Percentiles rank a stretch among this genome's conserved stretches.
Evolutionary conservation across 306 rosid genomes (phyloP).

Genomic region (Lupinus albus): DNA sequence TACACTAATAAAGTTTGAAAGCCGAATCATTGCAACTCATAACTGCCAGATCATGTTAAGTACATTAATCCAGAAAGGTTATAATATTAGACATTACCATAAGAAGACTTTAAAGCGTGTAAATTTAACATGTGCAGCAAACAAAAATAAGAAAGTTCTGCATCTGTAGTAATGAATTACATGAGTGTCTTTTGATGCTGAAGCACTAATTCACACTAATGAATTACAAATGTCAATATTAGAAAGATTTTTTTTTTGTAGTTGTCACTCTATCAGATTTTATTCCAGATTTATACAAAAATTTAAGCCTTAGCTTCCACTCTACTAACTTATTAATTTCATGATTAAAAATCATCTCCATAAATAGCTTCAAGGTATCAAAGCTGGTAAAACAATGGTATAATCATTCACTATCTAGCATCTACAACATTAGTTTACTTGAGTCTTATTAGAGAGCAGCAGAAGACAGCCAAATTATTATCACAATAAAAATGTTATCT

Average conservation of each 20-base stretch:
- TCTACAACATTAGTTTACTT: neutral
- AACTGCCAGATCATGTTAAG: slow-evolving; percentile 45
- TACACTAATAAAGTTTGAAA: slow-evolving; percentile 43
- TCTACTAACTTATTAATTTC: slow-evolving; percentile 16
- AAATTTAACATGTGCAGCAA: slow-evolving; percentile 1
- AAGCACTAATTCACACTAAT: neutral
- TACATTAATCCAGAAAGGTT: slow-evolving; percentile 43
- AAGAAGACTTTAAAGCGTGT: slow-evolving; percentile 10
- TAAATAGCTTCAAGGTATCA: neutral
- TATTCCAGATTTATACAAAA: neutral
- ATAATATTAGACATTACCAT: slow-evolving; percentile 3
- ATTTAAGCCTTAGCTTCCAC: slow-evolving; percentile 6
- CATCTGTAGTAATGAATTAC: slow-evolving; percentile 1
- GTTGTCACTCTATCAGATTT: slow-evolving; percentile 5
- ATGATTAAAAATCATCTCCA: slow-evolving; percentile 3
- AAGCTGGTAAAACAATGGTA: slow-evolving; percentile 11
- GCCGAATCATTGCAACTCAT: slow-evolving; percentile 49
- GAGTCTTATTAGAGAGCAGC: neutral
- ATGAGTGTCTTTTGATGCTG: neutral
- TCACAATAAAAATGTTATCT: neutral
- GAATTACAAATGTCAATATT: slow-evolving; percentile 2
- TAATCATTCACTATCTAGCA: slow-evolving; percentile 3
- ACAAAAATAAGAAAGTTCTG: slow-evolving; percentile 7
- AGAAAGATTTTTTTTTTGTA: slow-evolving; percentile 23
- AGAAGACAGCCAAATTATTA: neutral